These are phyloP conservation scores for Mortierella sp. DNA, from an alignment of 371 early-diverging fungal species.

Conservation along the genomic window DNA sequence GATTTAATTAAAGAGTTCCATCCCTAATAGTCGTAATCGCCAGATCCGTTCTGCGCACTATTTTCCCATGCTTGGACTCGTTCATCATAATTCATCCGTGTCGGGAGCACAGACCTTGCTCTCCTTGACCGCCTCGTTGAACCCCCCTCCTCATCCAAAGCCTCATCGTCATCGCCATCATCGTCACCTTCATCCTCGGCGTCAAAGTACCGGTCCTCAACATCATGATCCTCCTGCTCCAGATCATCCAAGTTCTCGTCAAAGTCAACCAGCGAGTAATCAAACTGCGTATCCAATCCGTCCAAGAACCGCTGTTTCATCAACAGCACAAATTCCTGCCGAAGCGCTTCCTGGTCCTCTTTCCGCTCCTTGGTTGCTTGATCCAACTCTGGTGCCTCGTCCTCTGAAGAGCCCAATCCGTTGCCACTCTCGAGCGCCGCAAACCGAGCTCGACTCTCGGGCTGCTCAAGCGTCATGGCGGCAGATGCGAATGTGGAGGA, in stretches of 20 bases:
- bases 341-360: slow-evolving; percentile 32
- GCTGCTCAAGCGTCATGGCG: slow-evolving; percentile 40
- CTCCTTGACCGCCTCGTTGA: neutral
- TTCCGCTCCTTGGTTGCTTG: slow-evolving; percentile 25
- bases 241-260: slow-evolving; percentile 55
- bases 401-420: slow-evolving; percentile 19
- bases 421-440: slow-evolving; percentile 30
- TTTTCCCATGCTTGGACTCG: slow-evolving; percentile 44
- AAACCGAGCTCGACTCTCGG: slow-evolving; percentile 36
- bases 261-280: slow-evolving; percentile 51
- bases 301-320: slow-evolving; percentile 55
- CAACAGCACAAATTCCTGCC: slow-evolving; percentile 42
- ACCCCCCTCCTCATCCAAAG: neutral
- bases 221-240: slow-evolving; percentile 47
- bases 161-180: neutral
- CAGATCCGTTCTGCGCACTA: slow-evolving; percentile 47
- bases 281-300: slow-evolving; percentile 44
- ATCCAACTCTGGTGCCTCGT: slow-evolving; percentile 26
- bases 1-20: neutral
- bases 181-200: slow-evolving; percentile 28
- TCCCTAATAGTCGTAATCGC: slow-evolving; percentile 49
- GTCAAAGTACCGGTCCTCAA: slow-evolving; percentile 51
- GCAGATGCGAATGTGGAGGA: slow-evolving; percentile 41
- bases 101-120: neutral
- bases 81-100: slow-evolving; percentile 35